Base-by-base conservation (phyloP, 2,329 filamentous ascomycete species). In the Trichoderma lentiforme region DNA sequence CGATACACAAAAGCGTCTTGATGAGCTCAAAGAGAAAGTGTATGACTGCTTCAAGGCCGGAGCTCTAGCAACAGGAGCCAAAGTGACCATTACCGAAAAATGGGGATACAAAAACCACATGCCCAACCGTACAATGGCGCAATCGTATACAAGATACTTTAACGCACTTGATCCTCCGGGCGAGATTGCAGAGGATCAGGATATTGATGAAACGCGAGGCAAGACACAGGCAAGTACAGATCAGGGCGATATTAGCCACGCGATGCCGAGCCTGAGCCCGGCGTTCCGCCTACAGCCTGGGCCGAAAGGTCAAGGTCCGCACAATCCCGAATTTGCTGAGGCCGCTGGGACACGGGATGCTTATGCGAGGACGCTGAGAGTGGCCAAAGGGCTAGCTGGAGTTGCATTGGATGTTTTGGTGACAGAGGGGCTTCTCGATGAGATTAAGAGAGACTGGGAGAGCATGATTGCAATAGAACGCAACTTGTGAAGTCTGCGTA, bases 201-300 rank as follows among this genome's bases (percentile, higher is more conserved):
- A 84, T 3, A 63, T 83, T 7, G 85, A 86, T 71, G 78, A 82
- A 67, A 77, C 82, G 11, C 75, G 78, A 4, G 84, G 84, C 0
- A 76, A 79, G 28, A 85, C 83, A n/a, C 83, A 82, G 75, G 87
- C 88, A 5, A 88, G 86, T 74, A 89, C 87, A 0, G 88, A 90
- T 76, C 87, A 89, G 79, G 89, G 88, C 0, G 84, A 90, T 73
- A 78, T 90, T 69, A 88, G 85, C 74, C 86, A 90, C 75, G 85
- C 82, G 1, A 83, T 89, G 81, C 89, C 88, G 51, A 87, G 85
- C 68, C 77, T 90, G 47, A 86, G 83, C 70, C 81, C 83, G 1
- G 84, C 84, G 7, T 90, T 89, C 75, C 81, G 82, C 30, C 88
- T 89, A 71, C 80, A 79, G 18, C 83, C 86, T 3, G 83, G 73